Percentiles rank a stretch among this genome's conserved stretches.
Conservation (phyloP, 2,329 filamentous ascomycete genomes). For the Myriosclerotinia scirpicola region DNA sequence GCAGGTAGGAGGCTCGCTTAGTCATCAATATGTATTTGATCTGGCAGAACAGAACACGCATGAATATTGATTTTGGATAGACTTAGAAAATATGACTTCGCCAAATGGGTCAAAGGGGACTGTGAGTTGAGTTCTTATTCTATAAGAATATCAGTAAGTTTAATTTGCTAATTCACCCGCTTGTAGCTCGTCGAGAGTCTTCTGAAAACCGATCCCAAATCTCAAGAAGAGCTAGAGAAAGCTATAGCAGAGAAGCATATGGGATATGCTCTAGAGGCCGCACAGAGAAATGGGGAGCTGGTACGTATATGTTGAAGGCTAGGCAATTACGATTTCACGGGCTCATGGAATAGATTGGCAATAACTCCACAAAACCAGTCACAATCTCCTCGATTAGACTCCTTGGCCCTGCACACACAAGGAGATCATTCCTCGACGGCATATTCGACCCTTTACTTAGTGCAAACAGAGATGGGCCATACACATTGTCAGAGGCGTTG, state of each 20-base stretch:
- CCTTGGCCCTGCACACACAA: constrained; percentile 80
- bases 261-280: constrained; percentile 42
- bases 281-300: constrained; percentile 58
- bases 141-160: constrained; percentile 38
- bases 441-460: constrained; percentile 77
- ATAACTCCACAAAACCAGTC: constrained; percentile 84
- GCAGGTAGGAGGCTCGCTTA: constrained; percentile 15
- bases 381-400: constrained; percentile 84
- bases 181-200: constrained; percentile 23
- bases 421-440: constrained; percentile 77
- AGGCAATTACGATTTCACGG: not conserved
- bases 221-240: constrained; percentile 55
- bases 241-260: constrained; percentile 51
- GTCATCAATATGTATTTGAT: constrained; percentile 3
- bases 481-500: constrained; percentile 79
- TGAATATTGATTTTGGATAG: not conserved
- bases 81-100: constrained; percentile 16
- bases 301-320: constrained; percentile 45
- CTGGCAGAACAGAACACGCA: not conserved
- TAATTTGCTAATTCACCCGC: constrained; percentile 38
- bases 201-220: constrained; percentile 55
- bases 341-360: constrained; percentile 57
- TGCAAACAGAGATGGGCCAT: constrained; percentile 63
- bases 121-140: constrained; percentile 13
- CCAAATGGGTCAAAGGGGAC: constrained; percentile 19